Conservation (phyloP, 768 basidiomycete species). For the Leucosporidium yakuticum region DNA sequence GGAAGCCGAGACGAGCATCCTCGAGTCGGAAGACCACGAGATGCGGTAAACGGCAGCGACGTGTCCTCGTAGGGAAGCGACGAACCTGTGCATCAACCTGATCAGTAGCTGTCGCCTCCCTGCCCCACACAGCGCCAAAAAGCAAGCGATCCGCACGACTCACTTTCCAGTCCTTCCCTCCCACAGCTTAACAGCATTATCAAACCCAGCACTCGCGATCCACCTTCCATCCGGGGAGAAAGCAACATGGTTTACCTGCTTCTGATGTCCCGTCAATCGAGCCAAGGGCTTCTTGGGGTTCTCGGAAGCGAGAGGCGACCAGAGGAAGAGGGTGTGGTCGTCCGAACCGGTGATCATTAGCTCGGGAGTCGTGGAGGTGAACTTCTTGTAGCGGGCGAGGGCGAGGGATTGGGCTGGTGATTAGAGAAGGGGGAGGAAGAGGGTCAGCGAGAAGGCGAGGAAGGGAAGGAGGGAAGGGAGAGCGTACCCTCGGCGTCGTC, state of each 20-base stretch:
- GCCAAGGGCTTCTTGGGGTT: slow-evolving; percentile 64
- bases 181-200: slow-evolving; percentile 86
- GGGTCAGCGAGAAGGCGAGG: not conserved
- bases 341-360: slow-evolving; percentile 91
- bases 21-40: slow-evolving; percentile 89
- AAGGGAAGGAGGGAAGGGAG: not conserved
- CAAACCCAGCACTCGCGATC: slow-evolving; percentile 87
- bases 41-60: slow-evolving; percentile 90
- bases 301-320: slow-evolving; percentile 58
- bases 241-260: slow-evolving; percentile 85
- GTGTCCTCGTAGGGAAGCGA: slow-evolving; percentile 84
- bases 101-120: not conserved
- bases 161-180: slow-evolving; percentile 58
- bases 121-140: not conserved
- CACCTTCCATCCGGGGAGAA: slow-evolving; percentile 91
- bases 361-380: slow-evolving; percentile 60
- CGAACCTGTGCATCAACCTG: slow-evolving; percentile 54
- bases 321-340: slow-evolving; percentile 95
- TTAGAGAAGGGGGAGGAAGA: not conserved
- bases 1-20: slow-evolving; percentile 86
- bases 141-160: slow-evolving; percentile 20
- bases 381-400: slow-evolving; percentile 59
- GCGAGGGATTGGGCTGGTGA: slow-evolving; percentile 66
- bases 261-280: slow-evolving; percentile 87
- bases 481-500: slow-evolving; percentile 75